Conservation (phyloP, 495 filamentous ascomycete genomes). For the Penicillium coprophilum region DNA sequence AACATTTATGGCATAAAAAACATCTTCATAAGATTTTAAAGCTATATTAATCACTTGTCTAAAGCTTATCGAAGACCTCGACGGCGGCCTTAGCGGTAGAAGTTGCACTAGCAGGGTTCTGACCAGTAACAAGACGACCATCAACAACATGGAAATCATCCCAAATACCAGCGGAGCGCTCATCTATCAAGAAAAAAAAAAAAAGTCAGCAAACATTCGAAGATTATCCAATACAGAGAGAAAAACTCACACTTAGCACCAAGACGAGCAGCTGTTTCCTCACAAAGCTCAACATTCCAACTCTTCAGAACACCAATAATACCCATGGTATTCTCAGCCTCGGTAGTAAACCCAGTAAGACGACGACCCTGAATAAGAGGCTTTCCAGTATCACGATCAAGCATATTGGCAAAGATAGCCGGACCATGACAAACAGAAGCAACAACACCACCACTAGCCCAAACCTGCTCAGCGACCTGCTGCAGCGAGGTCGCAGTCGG, state of each 20-base stretch:
- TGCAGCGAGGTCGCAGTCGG: too few species aligned
- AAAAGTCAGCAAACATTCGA: constrained; percentile 6
- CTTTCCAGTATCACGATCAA: constrained; percentile 37
- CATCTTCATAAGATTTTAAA: background rate
- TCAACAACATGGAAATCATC: constrained; percentile 48
- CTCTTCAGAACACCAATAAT: constrained; percentile 33
- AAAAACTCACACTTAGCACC: constrained; percentile 41
- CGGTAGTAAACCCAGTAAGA: constrained; percentile 47
- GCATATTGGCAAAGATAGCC: constrained; percentile 30
- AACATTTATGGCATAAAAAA: background rate
- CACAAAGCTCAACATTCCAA: constrained; percentile 40
- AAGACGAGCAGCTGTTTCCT: constrained; percentile 31
- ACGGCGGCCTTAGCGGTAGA: constrained; percentile 46
- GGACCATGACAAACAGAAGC: too few species aligned
- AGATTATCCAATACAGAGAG: background rate
- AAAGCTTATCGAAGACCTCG: constrained; percentile 43
- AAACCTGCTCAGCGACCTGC: too few species aligned
- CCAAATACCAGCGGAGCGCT: constrained; percentile 41
- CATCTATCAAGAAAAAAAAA: constrained; percentile 29
- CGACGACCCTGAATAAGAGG: constrained; percentile 42
- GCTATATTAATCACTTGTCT: constrained; percentile 3
- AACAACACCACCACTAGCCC: too few species aligned
- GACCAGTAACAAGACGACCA: constrained; percentile 66
- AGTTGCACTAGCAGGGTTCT: constrained; percentile 65
- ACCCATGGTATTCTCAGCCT: constrained; percentile 42